These are phyloP conservation scores for Populus davidiana DNA, from an alignment of 345 rosid genomes.

Conservation along the genomic window DNA sequence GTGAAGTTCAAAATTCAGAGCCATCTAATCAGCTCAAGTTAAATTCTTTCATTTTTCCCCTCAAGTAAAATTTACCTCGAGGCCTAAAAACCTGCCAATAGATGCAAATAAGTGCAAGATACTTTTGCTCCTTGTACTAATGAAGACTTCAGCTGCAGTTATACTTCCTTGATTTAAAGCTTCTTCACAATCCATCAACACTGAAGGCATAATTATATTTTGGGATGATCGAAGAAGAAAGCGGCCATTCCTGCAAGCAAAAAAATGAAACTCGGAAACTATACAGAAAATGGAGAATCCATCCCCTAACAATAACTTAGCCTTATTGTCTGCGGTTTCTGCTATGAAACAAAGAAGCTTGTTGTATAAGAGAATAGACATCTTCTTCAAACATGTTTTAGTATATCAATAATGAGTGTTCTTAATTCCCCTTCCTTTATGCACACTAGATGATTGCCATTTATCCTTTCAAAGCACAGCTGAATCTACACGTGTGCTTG, in stretches of 20 bases:
- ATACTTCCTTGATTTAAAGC: constrained; percentile 83
- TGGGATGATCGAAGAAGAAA: constrained; percentile 75
- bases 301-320: constrained; percentile 3
- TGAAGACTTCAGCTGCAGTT: constrained; percentile 75
- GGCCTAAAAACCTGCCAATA: constrained; percentile 89
- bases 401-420: neutral
- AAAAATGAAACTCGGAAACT: constrained; percentile 15
- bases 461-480: neutral
- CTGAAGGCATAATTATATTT: constrained; percentile 55
- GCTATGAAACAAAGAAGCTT: neutral
- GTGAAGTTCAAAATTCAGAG: neutral
- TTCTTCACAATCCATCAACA: constrained; percentile 76
- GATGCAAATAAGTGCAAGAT: constrained; percentile 80
- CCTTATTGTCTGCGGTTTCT: neutral
- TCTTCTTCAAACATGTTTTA: neutral
- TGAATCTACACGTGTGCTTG: too few relatives aligned
- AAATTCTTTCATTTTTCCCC: neutral
- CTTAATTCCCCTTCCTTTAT: neutral
- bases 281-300: neutral
- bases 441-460: neutral
- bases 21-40: neutral
- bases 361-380: neutral
- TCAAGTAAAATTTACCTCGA: constrained; percentile 49
- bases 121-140: constrained; percentile 83
- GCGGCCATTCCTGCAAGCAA: constrained; percentile 72